Conservation (phyloP, 2,329 filamentous ascomycete species). For the Botrytis porri region DNA sequence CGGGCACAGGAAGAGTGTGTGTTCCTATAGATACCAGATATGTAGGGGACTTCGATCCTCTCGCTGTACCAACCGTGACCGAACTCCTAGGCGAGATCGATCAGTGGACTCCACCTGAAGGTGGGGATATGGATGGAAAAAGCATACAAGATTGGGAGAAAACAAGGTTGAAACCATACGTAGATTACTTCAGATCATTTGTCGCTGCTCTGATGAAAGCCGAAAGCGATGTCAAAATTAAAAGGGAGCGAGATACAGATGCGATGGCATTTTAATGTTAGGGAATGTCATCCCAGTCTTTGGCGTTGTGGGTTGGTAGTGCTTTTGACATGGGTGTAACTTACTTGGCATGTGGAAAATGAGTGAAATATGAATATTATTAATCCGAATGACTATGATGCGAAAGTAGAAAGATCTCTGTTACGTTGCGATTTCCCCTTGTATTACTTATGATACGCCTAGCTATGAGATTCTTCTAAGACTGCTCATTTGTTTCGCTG, state of each 20-base stretch:
- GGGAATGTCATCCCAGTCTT: background rate
- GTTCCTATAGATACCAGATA: conserved; percentile 80
- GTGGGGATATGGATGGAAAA: conserved; percentile 46
- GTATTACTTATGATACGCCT: background rate
- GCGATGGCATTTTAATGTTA: conserved; percentile 60
- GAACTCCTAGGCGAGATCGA: conserved; percentile 83
- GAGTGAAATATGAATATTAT: conserved; percentile 6
- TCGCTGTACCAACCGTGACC: conserved; percentile 85
- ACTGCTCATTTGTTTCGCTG: too few relatives aligned
- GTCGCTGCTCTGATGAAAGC: conserved; percentile 78
- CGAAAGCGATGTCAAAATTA: conserved; percentile 53
- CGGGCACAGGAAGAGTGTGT: conserved; percentile 89
- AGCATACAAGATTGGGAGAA: conserved; percentile 87
- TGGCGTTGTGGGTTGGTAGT: background rate
- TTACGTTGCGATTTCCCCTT: background rate
- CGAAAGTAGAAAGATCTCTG: too few relatives aligned
- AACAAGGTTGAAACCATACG: conserved; percentile 88
- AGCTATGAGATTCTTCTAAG: background rate
- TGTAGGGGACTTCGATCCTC: conserved; percentile 81
- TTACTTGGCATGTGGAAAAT: background rate
- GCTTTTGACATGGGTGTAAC: background rate
- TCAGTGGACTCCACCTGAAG: conserved; percentile 58
- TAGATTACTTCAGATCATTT: conserved; percentile 84
- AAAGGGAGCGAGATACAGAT: conserved; percentile 49
- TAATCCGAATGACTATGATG: background rate